These are phyloP conservation scores for Auricularia sp. DNA, from an alignment of 768 basidiomycete species.

Conservation along the genomic window DNA sequence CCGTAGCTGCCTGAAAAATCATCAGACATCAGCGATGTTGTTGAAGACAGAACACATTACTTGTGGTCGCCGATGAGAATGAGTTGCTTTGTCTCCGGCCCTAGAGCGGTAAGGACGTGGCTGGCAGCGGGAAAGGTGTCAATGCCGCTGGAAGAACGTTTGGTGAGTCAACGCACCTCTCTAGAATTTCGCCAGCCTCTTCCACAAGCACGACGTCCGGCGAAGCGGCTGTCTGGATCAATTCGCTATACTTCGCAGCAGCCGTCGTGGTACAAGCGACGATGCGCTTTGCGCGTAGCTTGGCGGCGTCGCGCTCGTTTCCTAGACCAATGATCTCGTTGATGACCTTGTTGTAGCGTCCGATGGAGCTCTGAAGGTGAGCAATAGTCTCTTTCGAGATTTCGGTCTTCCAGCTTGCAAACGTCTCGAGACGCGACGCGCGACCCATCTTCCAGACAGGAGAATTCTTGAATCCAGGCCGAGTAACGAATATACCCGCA, in stretches of 20 bases:
- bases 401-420: slow-evolving; percentile 25
- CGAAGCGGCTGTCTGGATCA: slow-evolving; percentile 31
- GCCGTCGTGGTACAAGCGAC: slow-evolving; percentile 63
- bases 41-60: slow-evolving; percentile 28
- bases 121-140: slow-evolving; percentile 9
- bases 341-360: slow-evolving; percentile 32
- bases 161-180: slow-evolving; percentile 19
- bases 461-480: slow-evolving; percentile 10
- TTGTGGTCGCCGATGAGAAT: slow-evolving; percentile 68
- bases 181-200: slow-evolving; percentile 64
- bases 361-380: slow-evolving; percentile 22
- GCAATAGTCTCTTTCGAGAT: slow-evolving; percentile 27
- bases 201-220: slow-evolving; percentile 54
- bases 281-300: slow-evolving; percentile 39
- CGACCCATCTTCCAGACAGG: slow-evolving; percentile 31
- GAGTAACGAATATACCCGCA: slow-evolving; percentile 31
- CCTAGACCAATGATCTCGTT: slow-evolving; percentile 27
- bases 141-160: too few species aligned
- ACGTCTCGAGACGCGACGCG: slow-evolving; percentile 16
- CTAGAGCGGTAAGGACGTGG: slow-evolving; percentile 51
- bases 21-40: background rate
- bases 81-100: slow-evolving; percentile 35
- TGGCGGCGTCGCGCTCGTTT: slow-evolving; percentile 20
- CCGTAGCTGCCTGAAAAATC: slow-evolving; percentile 45
- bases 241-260: slow-evolving; percentile 47